Evolutionary conservation across 31 red algal genomes (phyloP).

Genomic region (Bonnemaisonia californica): DNA sequence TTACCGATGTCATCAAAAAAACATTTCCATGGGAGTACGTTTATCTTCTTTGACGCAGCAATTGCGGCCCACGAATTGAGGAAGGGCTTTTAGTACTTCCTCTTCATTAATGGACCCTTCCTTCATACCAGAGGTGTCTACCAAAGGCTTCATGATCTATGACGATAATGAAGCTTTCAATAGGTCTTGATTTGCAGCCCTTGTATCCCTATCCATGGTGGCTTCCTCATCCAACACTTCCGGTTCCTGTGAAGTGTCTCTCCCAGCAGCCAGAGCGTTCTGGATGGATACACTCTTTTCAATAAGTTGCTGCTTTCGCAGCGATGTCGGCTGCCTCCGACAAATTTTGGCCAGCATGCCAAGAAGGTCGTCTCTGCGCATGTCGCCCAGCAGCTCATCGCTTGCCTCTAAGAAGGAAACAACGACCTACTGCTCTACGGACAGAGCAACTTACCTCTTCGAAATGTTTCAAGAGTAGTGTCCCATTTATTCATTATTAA

Average conservation of each 20-base stretch:
- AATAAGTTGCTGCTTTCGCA: slow-evolving; percentile 14
- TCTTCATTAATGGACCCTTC: slow-evolving; percentile 7
- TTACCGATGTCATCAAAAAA: background rate
- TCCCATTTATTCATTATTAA: no score
- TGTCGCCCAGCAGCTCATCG: background rate
- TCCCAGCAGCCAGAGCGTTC: background rate
- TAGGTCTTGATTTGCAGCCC: background rate
- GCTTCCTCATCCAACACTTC: background rate
- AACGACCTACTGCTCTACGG: background rate
- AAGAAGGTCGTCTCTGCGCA: slow-evolving; percentile 11
- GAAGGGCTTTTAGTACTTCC: background rate
- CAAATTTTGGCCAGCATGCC: slow-evolving; percentile 16
- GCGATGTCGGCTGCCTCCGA: slow-evolving; percentile 11
- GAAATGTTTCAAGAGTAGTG: no score
- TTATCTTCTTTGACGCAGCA: background rate
- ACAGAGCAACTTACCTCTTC: background rate
- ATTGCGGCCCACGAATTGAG: slow-evolving; percentile 23
- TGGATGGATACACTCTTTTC: background rate
- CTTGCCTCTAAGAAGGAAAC: background rate
- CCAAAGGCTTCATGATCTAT: slow-evolving; percentile 11
- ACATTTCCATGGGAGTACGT: background rate
- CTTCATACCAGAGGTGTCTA: background rate
- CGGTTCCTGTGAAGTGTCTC: background rate
- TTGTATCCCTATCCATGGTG: background rate
- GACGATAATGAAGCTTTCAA: background rate